A percentile compares a stretch with the other conserved stretches of the same genome.
phyloP scores from a whole-genome alignment of 2,329 filamentous ascomycete genomes.

The Neofusicoccum ribis region DNA sequence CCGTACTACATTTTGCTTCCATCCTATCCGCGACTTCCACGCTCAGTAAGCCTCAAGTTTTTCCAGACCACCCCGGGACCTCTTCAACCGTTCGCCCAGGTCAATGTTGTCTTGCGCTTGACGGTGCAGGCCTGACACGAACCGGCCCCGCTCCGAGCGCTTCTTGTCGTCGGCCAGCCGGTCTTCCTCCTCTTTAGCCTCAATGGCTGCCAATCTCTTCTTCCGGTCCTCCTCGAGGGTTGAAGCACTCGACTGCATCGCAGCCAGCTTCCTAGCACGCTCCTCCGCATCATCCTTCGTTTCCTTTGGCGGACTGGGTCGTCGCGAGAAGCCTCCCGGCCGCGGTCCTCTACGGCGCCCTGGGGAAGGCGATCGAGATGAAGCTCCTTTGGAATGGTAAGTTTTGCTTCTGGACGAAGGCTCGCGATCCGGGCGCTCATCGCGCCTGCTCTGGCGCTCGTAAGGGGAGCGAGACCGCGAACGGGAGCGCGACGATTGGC shows the following conservation, averaged over 20 bases:
- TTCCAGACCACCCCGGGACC: constrained; percentile 19
- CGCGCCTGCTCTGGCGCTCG: constrained; percentile 34
- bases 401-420: constrained; percentile 31
- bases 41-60: constrained; percentile 16
- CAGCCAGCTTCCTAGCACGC: constrained; percentile 39
- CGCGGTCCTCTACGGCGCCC: constrained; percentile 21
- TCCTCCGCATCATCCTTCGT: constrained; percentile 33
- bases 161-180: constrained; percentile 64
- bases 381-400: constrained; percentile 22
- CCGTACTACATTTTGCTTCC: not conserved
- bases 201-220: constrained; percentile 65
- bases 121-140: constrained; percentile 35
- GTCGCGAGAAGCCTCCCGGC: not conserved
- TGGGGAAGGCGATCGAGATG: constrained; percentile 26
- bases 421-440: constrained; percentile 25
- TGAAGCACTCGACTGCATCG: constrained; percentile 46
- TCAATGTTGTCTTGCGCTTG: constrained; percentile 24
- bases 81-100: constrained; percentile 22
- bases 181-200: constrained; percentile 63
- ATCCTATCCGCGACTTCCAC: not conserved
- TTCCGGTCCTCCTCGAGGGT: constrained; percentile 71
- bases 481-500: not conserved
- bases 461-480: constrained; percentile 13
- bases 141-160: constrained; percentile 37
- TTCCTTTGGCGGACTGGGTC: not conserved